Conservation (phyloP, 306 rosid species). For the Castanea mollissima region DNA sequence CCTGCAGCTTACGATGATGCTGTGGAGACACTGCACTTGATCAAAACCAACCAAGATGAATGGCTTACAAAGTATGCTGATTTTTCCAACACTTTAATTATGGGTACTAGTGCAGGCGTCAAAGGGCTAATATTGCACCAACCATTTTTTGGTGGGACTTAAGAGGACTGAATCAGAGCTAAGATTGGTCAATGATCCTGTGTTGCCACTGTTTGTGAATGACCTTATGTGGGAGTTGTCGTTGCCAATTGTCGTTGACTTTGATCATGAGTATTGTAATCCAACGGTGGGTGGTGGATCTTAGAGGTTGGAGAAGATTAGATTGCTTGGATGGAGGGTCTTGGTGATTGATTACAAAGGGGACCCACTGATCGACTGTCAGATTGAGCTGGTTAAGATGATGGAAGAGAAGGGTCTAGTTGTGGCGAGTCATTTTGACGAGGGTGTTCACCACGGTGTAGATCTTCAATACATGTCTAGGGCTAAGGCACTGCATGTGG, state of each 20-base stretch:
- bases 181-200: conserved; percentile 16
- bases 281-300: conserved; percentile 28
- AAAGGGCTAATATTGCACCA: conserved; percentile 53
- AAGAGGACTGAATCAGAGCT: conserved; percentile 35
- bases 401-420: conserved; percentile 30
- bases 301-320: conserved; percentile 2
- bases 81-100: conserved; percentile 31
- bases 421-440: conserved; percentile 30
- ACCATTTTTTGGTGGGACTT: conserved; percentile 46
- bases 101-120: conserved; percentile 44
- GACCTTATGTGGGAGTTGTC: conserved; percentile 48
- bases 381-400: conserved; percentile 29
- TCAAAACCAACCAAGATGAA: conserved; percentile 24
- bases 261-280: conserved; percentile 50
- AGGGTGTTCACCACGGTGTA: conserved; percentile 44
- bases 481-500: too few species aligned
- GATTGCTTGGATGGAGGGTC: conserved; percentile 30
- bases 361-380: conserved; percentile 59
- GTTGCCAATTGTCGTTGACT: conserved; percentile 34
- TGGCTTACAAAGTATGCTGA: conserved; percentile 46
- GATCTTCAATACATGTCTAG: conserved; percentile 8
- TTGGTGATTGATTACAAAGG: conserved; percentile 43
- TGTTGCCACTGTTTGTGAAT: not conserved
- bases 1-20: conserved; percentile 54
- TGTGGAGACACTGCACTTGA: conserved; percentile 38